Percentiles rank a stretch among this genome's conserved stretches.
Evolutionary conservation across 768 basidiomycete genomes (phyloP).

Genomic region (Lentinula lateritia): DNA sequence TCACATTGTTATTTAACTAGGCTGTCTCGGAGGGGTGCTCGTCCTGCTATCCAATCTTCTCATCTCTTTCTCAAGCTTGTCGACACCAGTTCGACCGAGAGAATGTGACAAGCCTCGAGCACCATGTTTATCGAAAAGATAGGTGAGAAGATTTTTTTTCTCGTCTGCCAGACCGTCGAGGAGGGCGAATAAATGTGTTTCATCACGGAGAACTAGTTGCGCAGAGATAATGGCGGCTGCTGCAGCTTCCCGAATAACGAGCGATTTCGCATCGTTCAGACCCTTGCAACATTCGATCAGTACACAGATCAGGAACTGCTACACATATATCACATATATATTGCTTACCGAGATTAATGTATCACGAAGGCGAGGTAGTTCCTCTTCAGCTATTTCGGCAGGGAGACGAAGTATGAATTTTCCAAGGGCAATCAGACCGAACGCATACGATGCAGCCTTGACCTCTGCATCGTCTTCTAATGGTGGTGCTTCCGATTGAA

Average conservation of each 20-base stretch:
- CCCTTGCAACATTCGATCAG: conserved; percentile 35
- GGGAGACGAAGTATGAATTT: conserved; percentile 81
- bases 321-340: conserved; percentile 1
- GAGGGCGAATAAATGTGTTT: conserved; percentile 75
- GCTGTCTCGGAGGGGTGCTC: conserved; percentile 56
- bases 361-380: conserved; percentile 67
- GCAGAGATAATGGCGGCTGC: conserved; percentile 80
- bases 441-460: conserved; percentile 68
- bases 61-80: conserved; percentile 77
- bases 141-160: conserved; percentile 86
- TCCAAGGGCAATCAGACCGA: conserved; percentile 78
- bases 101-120: conserved; percentile 45
- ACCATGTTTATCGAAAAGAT: conserved; percentile 85
- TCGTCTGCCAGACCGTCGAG: conserved; percentile 82
- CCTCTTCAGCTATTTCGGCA: conserved; percentile 81
- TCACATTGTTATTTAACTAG: background rate
- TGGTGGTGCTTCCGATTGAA: conserved; percentile 48
- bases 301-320: background rate
- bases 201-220: conserved; percentile 77
- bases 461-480: conserved; percentile 38
- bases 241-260: conserved; percentile 81
- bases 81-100: conserved; percentile 44
- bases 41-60: conserved; percentile 73
- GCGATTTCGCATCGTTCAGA: conserved; percentile 62
- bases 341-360: conserved; percentile 63